Evolutionary conservation across 2,329 filamentous ascomycete genomes (phyloP).

Genomic region (Claviceps paspali): DNA sequence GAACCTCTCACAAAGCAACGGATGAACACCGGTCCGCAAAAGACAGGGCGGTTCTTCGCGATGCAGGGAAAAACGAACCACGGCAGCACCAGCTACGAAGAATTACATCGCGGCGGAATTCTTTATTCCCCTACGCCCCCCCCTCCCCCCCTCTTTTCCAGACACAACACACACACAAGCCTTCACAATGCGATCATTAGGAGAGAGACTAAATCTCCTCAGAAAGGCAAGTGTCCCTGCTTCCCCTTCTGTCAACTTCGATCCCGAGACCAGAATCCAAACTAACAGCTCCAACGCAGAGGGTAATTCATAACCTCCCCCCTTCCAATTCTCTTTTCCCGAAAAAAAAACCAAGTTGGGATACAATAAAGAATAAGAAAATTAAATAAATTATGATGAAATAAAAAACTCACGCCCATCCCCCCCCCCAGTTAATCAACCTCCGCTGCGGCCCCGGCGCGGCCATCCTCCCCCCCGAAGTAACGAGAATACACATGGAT

Average conservation of each 20-base stretch:
- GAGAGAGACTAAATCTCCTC: slow-evolving; percentile 60
- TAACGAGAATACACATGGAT: slow-evolving; percentile 60
- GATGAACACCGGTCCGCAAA: slow-evolving; percentile 12
- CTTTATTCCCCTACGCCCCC: no score
- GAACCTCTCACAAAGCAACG: slow-evolving; percentile 1
- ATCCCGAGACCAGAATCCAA: not conserved
- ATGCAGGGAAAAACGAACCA: not conserved
- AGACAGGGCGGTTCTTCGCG: no score
- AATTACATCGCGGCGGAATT: no score
- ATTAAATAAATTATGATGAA: no score
- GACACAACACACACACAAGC: no score
- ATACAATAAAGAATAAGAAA: no score
- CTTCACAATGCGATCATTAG: slow-evolving; percentile 28
- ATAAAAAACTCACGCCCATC: slow-evolving; percentile 9
- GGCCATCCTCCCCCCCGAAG: slow-evolving; percentile 59
- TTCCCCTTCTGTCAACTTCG: not conserved
- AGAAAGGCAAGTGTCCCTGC: slow-evolving; percentile 43
- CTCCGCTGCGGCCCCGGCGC: slow-evolving; percentile 74
- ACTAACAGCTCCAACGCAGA: slow-evolving; percentile 17
- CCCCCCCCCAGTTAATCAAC: slow-evolving; percentile 46
- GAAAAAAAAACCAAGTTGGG: slow-evolving; percentile 8
- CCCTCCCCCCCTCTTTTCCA: no score
- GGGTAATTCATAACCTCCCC: slow-evolving; percentile 18
- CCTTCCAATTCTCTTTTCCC: no score
- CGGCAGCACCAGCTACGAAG: no score